Evolutionary conservation across 2,329 filamentous ascomycete species (phyloP).

Genomic region (Cordyceps cicadae): DNA sequence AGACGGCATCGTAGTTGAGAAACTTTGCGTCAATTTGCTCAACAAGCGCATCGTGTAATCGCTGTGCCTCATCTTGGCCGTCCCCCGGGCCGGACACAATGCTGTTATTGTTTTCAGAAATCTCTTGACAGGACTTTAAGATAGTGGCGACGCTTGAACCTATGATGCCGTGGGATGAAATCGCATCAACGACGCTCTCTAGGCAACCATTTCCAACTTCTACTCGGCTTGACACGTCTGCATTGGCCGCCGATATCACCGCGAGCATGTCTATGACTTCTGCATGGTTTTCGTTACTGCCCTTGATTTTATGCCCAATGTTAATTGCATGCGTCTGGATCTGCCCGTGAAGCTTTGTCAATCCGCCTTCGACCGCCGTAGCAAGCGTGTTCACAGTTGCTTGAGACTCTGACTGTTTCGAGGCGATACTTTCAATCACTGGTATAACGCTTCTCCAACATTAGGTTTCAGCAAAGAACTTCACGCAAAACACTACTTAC

Average conservation of each 20-base stretch:
- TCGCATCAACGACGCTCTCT: not conserved
- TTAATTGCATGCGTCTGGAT: not conserved
- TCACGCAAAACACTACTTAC: not conserved
- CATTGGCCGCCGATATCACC: not conserved
- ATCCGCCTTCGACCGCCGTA: not conserved
- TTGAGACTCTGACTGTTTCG: not conserved
- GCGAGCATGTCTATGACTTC: not conserved
- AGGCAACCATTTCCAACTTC: not conserved
- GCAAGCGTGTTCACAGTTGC: not conserved
- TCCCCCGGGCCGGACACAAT: not conserved
- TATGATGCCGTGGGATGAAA: not conserved
- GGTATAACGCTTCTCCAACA: not conserved
- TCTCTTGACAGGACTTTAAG: not conserved
- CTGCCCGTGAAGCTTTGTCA: not conserved
- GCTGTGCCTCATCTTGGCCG: not conserved
- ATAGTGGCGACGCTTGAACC: not conserved
- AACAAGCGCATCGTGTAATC: not conserved
- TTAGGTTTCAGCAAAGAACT: not conserved
- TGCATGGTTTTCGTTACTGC: not conserved
- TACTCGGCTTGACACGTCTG: slow-evolving; percentile 1
- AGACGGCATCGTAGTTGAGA: not conserved
- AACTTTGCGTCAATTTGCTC: not conserved
- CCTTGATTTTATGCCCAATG: not conserved
- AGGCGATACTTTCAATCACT: not conserved
- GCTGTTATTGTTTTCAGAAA: not conserved